phyloP scores from a whole-genome alignment of 129 eudicot genomes.

The sunflower (Helianthus annuus) region DNA sequence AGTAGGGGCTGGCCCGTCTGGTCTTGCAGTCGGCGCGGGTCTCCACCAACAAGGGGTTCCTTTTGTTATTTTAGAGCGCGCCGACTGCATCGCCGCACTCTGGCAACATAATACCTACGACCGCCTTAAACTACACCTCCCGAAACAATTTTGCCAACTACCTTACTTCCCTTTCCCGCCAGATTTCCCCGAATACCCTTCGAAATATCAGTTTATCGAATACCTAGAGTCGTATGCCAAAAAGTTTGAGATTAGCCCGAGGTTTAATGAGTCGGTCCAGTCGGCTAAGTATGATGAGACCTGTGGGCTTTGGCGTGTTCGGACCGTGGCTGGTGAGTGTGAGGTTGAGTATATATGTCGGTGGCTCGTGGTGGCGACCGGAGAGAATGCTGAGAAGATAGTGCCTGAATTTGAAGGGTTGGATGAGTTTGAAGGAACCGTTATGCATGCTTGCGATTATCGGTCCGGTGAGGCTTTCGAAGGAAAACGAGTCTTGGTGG shows the following conservation, averaged over 20 bases:
- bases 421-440: conserved; percentile 62
- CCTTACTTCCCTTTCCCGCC: conserved; percentile 74
- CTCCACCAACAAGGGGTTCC: conserved; percentile 82
- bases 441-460: conserved; percentile 91
- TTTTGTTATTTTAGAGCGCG: conserved; percentile 69
- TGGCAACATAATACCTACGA: conserved; percentile 93
- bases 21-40: conserved; percentile 88
- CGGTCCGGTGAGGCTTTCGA: conserved; percentile 66
- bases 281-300: conserved; percentile 76
- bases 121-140: conserved; percentile 91
- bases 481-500: conserved; percentile 70
- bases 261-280: conserved; percentile 75
- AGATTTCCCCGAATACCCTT: conserved; percentile 78
- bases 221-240: conserved; percentile 80
- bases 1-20: conserved; percentile 98
- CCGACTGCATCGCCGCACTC: conserved; percentile 90
- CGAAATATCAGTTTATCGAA: conserved; percentile 68
- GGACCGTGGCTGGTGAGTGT: conserved; percentile 26
- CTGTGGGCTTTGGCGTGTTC: conserved; percentile 85
- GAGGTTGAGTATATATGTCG: conserved; percentile 81
- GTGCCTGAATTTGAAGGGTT: conserved; percentile 83
- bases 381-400: conserved; percentile 89
- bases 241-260: conserved; percentile 65
- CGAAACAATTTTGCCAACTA: conserved; percentile 78
- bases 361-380: conserved; percentile 98